Conservation (phyloP, 1,284 basidiomycete species). For the Tilletia caries region DNA sequence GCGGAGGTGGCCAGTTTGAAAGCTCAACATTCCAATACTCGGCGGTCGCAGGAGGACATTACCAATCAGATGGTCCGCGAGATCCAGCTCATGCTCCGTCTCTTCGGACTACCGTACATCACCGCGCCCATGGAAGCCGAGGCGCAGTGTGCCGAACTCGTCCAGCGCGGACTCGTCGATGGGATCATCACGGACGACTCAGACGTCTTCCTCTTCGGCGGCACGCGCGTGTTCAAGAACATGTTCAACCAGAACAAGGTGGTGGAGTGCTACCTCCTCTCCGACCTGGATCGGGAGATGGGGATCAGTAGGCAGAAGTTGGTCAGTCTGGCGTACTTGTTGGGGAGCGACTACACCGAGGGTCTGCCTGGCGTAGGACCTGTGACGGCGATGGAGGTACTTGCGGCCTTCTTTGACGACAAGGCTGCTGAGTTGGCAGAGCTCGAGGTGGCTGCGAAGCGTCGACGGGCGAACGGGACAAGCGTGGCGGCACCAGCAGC, state of each 20-base stretch:
- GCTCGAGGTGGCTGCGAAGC: background rate
- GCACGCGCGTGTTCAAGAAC: constrained; percentile 88
- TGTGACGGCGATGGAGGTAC: constrained; percentile 84
- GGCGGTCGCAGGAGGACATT: constrained; percentile 91
- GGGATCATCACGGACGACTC: constrained; percentile 99
- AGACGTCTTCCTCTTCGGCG: constrained; percentile 97
- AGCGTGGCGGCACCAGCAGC: background rate
- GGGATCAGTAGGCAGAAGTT: constrained; percentile 82
- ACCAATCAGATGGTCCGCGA: constrained; percentile 91
- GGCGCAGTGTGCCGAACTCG: constrained; percentile 93
- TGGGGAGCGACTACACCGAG: constrained; percentile 97
- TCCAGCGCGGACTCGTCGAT: constrained; percentile 79
- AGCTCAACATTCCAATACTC: constrained; percentile 77
- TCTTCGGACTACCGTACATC: constrained; percentile 96
- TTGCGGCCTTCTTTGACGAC: constrained; percentile 26
- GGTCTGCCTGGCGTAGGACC: constrained; percentile 91
- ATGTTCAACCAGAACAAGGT: constrained; percentile 99
- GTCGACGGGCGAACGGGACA: background rate
- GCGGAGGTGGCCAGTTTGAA: constrained; percentile 80
- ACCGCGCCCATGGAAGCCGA: constrained; percentile 98
- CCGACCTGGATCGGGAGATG: constrained; percentile 82
- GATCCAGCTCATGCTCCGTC: constrained; percentile 76
- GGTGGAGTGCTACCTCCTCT: constrained; percentile 85
- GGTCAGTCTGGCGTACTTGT: constrained; percentile 81
- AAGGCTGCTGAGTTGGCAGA: background rate